phyloP scores from a whole-genome alignment of 352 stramenopile species.

The Pythium myriotylum region DNA sequence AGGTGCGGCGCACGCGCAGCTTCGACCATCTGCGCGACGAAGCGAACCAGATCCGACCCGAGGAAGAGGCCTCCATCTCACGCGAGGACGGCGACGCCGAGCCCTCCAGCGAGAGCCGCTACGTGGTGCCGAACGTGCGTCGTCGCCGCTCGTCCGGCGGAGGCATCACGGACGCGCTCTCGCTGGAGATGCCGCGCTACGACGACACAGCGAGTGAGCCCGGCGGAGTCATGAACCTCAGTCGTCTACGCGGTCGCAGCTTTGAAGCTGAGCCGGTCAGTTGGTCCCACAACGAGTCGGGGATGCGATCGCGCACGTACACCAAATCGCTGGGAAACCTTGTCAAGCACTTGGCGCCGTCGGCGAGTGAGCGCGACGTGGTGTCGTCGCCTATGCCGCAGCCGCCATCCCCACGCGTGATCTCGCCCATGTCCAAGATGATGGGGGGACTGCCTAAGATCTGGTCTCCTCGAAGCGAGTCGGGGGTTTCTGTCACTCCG shows the following conservation, averaged over 20 bases:
- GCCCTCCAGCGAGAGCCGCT: slow-evolving; percentile 6
- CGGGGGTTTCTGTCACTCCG: slow-evolving; percentile 32
- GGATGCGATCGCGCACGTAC: slow-evolving; percentile 60
- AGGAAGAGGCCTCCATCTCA: slow-evolving; percentile 19
- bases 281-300: slow-evolving; percentile 30
- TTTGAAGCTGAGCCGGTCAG: slow-evolving; percentile 23
- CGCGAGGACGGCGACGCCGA: slow-evolving; percentile 14
- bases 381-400: slow-evolving; percentile 12
- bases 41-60: slow-evolving; percentile 25
- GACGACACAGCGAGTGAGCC: slow-evolving; percentile 24
- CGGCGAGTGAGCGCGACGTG: slow-evolving; percentile 28
- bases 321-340: slow-evolving; percentile 81
- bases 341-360: slow-evolving; percentile 76
- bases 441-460: slow-evolving; percentile 57
- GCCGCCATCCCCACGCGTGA: slow-evolving; percentile 33
- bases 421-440: slow-evolving; percentile 50
- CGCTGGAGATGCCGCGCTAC: slow-evolving; percentile 45
- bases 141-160: slow-evolving; percentile 21
- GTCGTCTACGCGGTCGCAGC: slow-evolving; percentile 23
- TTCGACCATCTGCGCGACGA: slow-evolving; percentile 42
- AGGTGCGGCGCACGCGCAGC: slow-evolving; percentile 51
- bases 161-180: slow-evolving; percentile 43
- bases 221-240: slow-evolving; percentile 26
- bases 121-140: not conserved
- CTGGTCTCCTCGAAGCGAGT: slow-evolving; percentile 68